Conservation (phyloP, 2,329 filamentous ascomycete genomes). For the Ilyonectria sp. region DNA sequence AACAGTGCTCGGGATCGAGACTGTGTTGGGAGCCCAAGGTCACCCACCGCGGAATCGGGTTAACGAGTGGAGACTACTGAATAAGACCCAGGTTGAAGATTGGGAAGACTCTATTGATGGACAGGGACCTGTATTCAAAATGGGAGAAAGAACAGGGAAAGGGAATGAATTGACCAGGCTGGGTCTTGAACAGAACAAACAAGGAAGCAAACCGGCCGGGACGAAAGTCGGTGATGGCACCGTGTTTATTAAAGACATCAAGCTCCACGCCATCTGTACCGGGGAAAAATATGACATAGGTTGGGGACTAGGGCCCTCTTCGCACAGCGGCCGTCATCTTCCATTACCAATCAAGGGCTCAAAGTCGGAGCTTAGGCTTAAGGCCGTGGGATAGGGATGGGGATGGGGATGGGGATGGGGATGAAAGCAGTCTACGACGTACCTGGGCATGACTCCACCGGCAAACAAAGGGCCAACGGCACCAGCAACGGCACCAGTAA, state of each 20-base stretch:
- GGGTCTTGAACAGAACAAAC: slow-evolving; percentile 13
- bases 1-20: slow-evolving; percentile 36
- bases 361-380: slow-evolving; percentile 28
- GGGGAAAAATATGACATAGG: slow-evolving; percentile 18
- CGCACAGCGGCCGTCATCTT: slow-evolving; percentile 9
- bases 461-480: slow-evolving; percentile 6
- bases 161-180: slow-evolving; percentile 15
- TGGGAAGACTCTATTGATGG: background rate
- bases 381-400: slow-evolving; percentile 14
- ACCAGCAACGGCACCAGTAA: background rate
- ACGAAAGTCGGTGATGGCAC: slow-evolving; percentile 22
- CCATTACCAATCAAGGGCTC: slow-evolving; percentile 33
- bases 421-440: background rate
- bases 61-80: slow-evolving; percentile 7
- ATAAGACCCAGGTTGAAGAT: background rate
- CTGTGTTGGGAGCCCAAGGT: slow-evolving; percentile 48
- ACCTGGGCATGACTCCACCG: slow-evolving; percentile 8
- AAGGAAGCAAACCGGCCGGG: background rate
- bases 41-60: slow-evolving; percentile 41
- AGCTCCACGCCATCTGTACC: background rate
- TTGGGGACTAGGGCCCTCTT: slow-evolving; percentile 12
- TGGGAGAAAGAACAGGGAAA: background rate
- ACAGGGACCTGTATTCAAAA: background rate
- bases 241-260: slow-evolving; percentile 30
- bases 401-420: background rate